These are phyloP conservation scores for Suhomyces bokatorum DNA, from an alignment of 1,139 yeast genomes.

Conservation along the genomic window DNA sequence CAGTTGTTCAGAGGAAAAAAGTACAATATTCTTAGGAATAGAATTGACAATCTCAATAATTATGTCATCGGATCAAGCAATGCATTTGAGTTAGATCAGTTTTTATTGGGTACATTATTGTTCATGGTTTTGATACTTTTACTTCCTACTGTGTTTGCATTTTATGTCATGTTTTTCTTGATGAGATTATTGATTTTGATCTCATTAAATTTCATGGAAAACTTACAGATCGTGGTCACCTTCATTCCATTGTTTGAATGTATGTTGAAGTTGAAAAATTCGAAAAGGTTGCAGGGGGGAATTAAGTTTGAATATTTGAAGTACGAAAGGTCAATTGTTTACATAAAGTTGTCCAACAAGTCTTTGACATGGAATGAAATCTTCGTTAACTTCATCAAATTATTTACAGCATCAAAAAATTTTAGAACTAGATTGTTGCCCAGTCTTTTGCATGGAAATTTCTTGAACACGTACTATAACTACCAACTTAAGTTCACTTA, in stretches of 20 bases:
- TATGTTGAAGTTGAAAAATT: slow-evolving; percentile 75
- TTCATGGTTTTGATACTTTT: slow-evolving; percentile 79
- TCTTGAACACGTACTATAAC: slow-evolving; percentile 32
- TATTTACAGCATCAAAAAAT: slow-evolving; percentile 35
- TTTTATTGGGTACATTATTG: slow-evolving; percentile 82
- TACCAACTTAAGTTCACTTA: slow-evolving; percentile 37
- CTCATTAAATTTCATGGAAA: slow-evolving; percentile 56
- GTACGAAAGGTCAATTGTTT: slow-evolving; percentile 21
- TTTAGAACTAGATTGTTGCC: slow-evolving; percentile 29
- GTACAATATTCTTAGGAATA: slow-evolving; percentile 74
- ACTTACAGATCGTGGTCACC: slow-evolving; percentile 64
- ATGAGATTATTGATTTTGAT: slow-evolving; percentile 55
- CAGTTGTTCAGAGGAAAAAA: slow-evolving; percentile 89
- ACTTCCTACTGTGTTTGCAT: slow-evolving; percentile 84
- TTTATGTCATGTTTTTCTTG: slow-evolving; percentile 72
- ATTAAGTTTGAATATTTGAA: slow-evolving; percentile 44
- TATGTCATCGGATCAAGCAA: slow-evolving; percentile 45
- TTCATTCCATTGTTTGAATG: slow-evolving; percentile 87
- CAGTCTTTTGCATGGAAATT: slow-evolving; percentile 34
- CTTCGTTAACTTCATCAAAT: slow-evolving; percentile 33
- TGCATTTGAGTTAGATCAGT: slow-evolving; percentile 79
- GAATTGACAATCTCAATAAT: slow-evolving; percentile 64
- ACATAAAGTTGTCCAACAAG: slow-evolving; percentile 38
- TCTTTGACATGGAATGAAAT: slow-evolving; percentile 42
- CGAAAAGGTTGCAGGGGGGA: slow-evolving; percentile 90